These are phyloP conservation scores for Lachancea dasiensis DNA, from an alignment of 805 yeast species.

Conservation along the genomic window DNA sequence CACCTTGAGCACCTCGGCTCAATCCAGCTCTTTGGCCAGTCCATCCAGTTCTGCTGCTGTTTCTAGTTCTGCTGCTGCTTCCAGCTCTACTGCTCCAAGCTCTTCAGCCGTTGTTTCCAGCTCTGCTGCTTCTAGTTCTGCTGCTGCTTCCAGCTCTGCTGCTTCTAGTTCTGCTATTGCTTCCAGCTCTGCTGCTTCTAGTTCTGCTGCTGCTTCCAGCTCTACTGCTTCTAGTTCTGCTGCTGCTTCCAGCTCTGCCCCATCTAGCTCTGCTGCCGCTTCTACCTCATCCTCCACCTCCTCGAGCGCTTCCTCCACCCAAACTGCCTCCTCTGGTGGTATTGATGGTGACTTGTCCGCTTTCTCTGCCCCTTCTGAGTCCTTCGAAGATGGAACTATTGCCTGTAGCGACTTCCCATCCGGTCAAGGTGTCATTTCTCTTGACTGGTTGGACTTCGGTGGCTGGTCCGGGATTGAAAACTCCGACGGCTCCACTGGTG, in stretches of 20 bases:
- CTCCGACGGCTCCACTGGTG: constrained; percentile 57
- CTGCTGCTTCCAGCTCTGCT: constrained; percentile 9
- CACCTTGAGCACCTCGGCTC: constrained; percentile 19
- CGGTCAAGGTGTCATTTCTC: constrained; percentile 60
- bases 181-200: constrained; percentile 19
- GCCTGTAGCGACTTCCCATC: constrained; percentile 61
- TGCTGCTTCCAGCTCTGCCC: constrained; percentile 7
- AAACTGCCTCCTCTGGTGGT: constrained; percentile 33
- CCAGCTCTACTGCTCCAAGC: constrained; percentile 22
- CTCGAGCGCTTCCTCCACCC: constrained; percentile 24
- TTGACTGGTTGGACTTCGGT: constrained; percentile 47
- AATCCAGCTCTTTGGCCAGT: constrained; percentile 25
- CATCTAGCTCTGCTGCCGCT: constrained; percentile 13
- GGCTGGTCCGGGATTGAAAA: constrained; percentile 51
- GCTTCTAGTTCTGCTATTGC: constrained; percentile 14
- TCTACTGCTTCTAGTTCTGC: constrained; percentile 8
- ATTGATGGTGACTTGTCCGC: constrained; percentile 48
- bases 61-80: constrained; percentile 13
- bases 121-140: constrained; percentile 4
- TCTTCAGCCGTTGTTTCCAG: constrained; percentile 15
- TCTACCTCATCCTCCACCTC: no score
- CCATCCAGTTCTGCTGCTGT: constrained; percentile 14
- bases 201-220: constrained; percentile 17
- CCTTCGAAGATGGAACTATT: constrained; percentile 63
- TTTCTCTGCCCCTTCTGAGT: constrained; percentile 43